phyloP scores from a whole-genome alignment of 257 asterid species.

The Voacanga thouarsii region DNA sequence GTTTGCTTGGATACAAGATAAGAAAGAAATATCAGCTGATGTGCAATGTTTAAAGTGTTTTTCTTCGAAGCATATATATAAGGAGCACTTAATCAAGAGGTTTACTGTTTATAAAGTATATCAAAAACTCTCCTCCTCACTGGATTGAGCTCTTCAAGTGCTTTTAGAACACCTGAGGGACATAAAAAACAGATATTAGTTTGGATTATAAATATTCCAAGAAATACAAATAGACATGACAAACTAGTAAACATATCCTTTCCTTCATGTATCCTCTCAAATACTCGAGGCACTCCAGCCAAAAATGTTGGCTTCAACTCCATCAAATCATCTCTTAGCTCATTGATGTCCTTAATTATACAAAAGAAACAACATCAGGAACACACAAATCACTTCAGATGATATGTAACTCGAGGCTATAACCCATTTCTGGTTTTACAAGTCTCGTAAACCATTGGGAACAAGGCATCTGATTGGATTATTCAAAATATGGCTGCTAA shows the following conservation, averaged over 20 bases:
- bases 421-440: neutral
- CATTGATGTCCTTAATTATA: conserved; percentile 66
- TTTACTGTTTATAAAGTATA: conserved; percentile 72
- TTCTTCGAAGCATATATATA: neutral
- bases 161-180: conserved; percentile 69
- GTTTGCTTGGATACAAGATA: conserved; percentile 60
- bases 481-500: neutral
- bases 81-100: conserved; percentile 5
- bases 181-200: conserved; percentile 3
- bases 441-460: neutral
- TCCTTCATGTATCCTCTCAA: conserved; percentile 86
- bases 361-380: conserved; percentile 14
- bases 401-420: neutral
- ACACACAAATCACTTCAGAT: neutral
- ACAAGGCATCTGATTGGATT: neutral
- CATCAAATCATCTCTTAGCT: conserved; percentile 69
- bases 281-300: conserved; percentile 95
- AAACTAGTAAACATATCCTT: conserved; percentile 16
- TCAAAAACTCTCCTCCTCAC: conserved; percentile 70
- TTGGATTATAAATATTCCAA: conserved; percentile 1
- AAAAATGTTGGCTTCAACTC: conserved; percentile 89
- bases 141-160: conserved; percentile 81
- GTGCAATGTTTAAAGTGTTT: neutral
- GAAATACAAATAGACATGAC: neutral
- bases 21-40: conserved; percentile 12